Percentiles rank a stretch among this genome's conserved stretches.
phyloP scores from a whole-genome alignment of 331 rosid species.

The Saraca asoca region DNA sequence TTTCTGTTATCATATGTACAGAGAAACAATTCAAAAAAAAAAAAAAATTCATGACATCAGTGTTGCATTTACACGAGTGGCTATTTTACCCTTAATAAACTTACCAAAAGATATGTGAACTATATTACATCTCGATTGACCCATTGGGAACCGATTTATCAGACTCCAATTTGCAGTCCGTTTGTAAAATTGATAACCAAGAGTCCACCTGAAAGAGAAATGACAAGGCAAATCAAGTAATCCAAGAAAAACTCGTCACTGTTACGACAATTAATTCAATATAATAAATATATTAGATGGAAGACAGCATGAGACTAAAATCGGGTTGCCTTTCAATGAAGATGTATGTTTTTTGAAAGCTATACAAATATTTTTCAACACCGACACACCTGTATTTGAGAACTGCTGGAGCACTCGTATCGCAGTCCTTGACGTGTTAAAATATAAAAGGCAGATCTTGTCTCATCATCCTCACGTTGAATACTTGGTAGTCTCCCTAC shows the following conservation, averaged over 20 bases:
- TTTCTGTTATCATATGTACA: conserved; percentile 38
- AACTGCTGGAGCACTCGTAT: conserved; percentile 82
- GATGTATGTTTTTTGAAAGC: conserved; percentile 7
- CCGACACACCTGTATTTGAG: conserved; percentile 67
- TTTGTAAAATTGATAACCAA: conserved; percentile 71
- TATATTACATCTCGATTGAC: conserved; percentile 30
- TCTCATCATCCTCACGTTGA: conserved; percentile 60
- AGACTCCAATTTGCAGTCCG: conserved; percentile 58
- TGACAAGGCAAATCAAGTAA: conserved; percentile 12
- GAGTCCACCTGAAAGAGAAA: conserved; percentile 64
- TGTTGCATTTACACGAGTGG: conserved; percentile 21
- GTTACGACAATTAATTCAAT: background rate
- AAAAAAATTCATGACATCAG: conserved; percentile 22
- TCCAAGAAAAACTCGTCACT: background rate
- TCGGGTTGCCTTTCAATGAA: background rate
- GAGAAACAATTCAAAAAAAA: conserved; percentile 14
- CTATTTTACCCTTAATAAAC: conserved; percentile 37
- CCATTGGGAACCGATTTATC: conserved; percentile 45
- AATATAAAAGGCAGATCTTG: conserved; percentile 66
- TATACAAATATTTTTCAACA: conserved; percentile 23
- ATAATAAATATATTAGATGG: conserved; percentile 6
- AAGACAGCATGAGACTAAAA: conserved; percentile 24
- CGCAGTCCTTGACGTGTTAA: conserved; percentile 75
- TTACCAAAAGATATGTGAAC: conserved; percentile 31
- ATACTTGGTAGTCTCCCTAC: conserved; percentile 66